Evolutionary conservation across 352 stramenopile genomes (phyloP).

Genomic region (Halophytophthora polymorphica): DNA sequence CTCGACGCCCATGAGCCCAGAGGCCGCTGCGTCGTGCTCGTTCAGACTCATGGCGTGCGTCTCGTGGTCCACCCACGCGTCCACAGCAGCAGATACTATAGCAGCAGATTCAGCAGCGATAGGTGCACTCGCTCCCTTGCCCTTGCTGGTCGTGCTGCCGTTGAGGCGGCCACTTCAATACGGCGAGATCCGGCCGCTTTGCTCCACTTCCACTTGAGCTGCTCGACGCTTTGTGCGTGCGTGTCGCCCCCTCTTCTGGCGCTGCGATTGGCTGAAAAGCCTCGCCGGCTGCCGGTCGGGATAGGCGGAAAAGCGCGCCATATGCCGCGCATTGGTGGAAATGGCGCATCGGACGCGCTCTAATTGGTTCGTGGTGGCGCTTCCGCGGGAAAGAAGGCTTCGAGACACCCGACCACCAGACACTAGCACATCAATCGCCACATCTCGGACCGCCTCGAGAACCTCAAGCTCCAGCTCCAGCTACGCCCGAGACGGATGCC

Average conservation of each 20-base stretch:
- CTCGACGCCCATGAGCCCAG: conserved; percentile 26
- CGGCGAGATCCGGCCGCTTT: background rate
- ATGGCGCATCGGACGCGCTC: background rate
- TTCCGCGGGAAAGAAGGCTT: no score
- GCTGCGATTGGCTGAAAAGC: conserved; percentile 13
- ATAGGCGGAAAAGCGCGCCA: conserved; percentile 11
- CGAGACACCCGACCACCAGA: background rate
- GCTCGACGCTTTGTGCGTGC: no score
- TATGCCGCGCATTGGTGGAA: conserved; percentile 4
- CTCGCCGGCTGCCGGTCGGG: background rate
- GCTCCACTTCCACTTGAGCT: no score
- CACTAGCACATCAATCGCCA: no score
- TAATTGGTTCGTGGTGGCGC: background rate
- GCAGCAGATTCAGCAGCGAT: no score
- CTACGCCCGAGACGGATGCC: background rate
- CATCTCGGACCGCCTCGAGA: no score
- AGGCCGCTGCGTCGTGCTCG: conserved; percentile 27
- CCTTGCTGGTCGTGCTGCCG: no score
- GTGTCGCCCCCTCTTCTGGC: background rate
- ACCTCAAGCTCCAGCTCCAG: no score
- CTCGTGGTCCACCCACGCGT: no score
- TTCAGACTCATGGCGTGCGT: conserved; percentile 24
- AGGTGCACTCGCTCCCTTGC: no score
- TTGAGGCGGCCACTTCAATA: conserved; percentile 17
- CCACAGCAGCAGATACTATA: no score